Base-by-base conservation (phyloP, 768 basidiomycete genomes). In the Hemileccinum rubropunctum region DNA sequence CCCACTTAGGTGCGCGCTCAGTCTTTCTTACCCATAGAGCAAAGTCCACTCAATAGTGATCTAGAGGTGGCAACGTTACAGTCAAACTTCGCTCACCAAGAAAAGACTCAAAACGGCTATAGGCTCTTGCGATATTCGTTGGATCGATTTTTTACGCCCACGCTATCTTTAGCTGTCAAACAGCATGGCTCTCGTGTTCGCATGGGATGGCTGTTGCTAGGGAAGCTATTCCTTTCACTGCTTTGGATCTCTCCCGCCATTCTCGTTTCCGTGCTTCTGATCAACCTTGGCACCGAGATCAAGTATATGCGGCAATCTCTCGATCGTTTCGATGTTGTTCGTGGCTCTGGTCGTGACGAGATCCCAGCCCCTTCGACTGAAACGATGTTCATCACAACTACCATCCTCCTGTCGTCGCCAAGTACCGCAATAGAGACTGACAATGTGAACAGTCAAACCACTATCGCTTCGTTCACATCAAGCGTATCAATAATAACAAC, bases 41-140 rank as follows among this genome's bases (percentile, higher is more conserved):
- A 58, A n/a, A 15, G 45, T 37, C 28, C 18, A 39, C 51, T 58
- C 23, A 53, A 39, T 38, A 21, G 27, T 79, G 77, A 73, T 44
- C 61, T 77, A 52, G 73, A 76, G 37, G 69, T 77, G 41, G 56
- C 63, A 7, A 70, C 74, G 13, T 51, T 81, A 18, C 70, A 66
- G 10, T 82, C 85, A 12, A 89, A 86, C 62, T 69, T 88, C 49
- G 65, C 71, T 32, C 75, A 85, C 58, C 76, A 80, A 49, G 73
- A 76, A 52, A 57, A 51, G 40, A 58, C 65, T 26, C 51, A 64
- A 21, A 66, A 69, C n/a, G 75, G 78, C 35, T 67, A 71, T 51
- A 74, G 70, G 56, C 66, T 88, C 9, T 66, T 83, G 34, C 81
- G 82, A 49, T 83, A 78, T 59, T 79, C 76, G 14, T 62, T 80